Percentiles rank a stretch among this genome's conserved stretches.
phyloP scores from a whole-genome alignment of 352 stramenopile genomes.

The Pythium aphanidermatum region DNA sequence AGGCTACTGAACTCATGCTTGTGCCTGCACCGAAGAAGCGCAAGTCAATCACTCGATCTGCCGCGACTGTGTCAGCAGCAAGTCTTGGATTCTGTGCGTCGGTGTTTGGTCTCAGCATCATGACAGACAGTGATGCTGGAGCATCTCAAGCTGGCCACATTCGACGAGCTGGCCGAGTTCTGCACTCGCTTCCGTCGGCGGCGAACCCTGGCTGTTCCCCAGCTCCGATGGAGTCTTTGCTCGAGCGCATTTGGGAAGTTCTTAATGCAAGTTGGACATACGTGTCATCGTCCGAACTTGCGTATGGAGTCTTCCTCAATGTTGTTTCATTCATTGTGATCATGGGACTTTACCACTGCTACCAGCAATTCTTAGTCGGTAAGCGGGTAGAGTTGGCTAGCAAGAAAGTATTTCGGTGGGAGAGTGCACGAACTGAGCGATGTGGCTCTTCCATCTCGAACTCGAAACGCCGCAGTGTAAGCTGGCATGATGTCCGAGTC shows the following conservation, averaged over 20 bases:
- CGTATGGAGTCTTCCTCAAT: constrained; percentile 61
- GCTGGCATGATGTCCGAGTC: constrained; percentile 23
- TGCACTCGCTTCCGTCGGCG: constrained; percentile 44
- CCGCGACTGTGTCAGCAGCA: constrained; percentile 37
- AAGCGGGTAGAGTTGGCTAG: not conserved
- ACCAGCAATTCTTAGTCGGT: constrained; percentile 24
- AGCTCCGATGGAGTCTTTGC: constrained; percentile 22
- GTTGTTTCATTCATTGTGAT: constrained; percentile 68
- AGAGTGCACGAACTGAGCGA: not conserved
- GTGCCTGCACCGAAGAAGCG: constrained; percentile 27
- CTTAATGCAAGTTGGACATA: constrained; percentile 40
- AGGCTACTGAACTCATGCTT: constrained; percentile 33
- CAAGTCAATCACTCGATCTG: constrained; percentile 14
- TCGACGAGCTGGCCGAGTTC: constrained; percentile 45
- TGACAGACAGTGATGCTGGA: constrained; percentile 47
- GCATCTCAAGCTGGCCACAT: constrained; percentile 32
- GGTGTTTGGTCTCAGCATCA: constrained; percentile 72
- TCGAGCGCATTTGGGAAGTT: constrained; percentile 26
- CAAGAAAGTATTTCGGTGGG: constrained; percentile 10
- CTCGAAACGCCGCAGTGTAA: constrained; percentile 22
- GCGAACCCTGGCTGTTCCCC: constrained; percentile 26
- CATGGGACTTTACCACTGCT: constrained; percentile 55
- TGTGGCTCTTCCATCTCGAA: not conserved
- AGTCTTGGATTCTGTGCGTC: constrained; percentile 66
- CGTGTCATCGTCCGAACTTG: constrained; percentile 53